Percentiles rank a stretch among this genome's conserved stretches.
phyloP scores from a whole-genome alignment of 2,329 filamentous ascomycete genomes.

The Ascochyta koolunga region DNA sequence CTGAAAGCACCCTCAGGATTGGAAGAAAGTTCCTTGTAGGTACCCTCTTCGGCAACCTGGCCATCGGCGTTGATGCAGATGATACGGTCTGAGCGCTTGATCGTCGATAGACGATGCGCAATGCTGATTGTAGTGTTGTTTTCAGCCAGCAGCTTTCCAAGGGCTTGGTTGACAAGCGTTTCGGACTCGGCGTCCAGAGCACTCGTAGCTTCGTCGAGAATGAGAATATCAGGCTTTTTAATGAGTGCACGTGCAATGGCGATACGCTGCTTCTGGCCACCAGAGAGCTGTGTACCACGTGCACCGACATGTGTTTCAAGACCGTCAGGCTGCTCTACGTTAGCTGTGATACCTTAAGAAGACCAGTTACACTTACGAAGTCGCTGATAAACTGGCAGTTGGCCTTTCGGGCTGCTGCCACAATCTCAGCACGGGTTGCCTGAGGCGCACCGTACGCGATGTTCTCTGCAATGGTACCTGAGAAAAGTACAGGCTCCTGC shows the following conservation, averaged over 20 bases:
- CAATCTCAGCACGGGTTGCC: slow-evolving; percentile 79
- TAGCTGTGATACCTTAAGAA: slow-evolving; percentile 9
- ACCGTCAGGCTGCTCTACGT: slow-evolving; percentile 71
- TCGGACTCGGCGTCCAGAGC: slow-evolving; percentile 96
- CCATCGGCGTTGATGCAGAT: slow-evolving; percentile 89
- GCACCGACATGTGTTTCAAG: slow-evolving; percentile 93
- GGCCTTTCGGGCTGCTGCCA: slow-evolving; percentile 84
- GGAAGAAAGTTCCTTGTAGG: slow-evolving; percentile 76
- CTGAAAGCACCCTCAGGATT: slow-evolving; percentile 84
- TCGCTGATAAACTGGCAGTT: slow-evolving; percentile 98
- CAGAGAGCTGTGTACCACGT: slow-evolving; percentile 89
- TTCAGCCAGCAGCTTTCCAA: slow-evolving; percentile 78
- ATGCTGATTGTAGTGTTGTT: slow-evolving; percentile 98
- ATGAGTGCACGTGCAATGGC: slow-evolving; percentile 93
- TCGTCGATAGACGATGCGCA: slow-evolving; percentile 92
- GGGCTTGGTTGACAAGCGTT: slow-evolving; percentile 90
- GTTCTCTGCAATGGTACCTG: slow-evolving; percentile 82
- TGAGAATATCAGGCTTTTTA: slow-evolving; percentile 95
- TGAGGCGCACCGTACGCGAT: slow-evolving; percentile 88
- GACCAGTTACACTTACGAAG: slow-evolving; percentile 63
- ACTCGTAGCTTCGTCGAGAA: slow-evolving; percentile 93
- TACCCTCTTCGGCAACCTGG: slow-evolving; percentile 87
- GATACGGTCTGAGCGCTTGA: slow-evolving; percentile 93
- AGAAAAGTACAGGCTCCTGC: slow-evolving; percentile 93
- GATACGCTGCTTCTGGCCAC: slow-evolving; percentile 96